Evolutionary conservation across 2,329 filamentous ascomycete genomes (phyloP).

Genomic region (Penicillium digitatum): DNA sequence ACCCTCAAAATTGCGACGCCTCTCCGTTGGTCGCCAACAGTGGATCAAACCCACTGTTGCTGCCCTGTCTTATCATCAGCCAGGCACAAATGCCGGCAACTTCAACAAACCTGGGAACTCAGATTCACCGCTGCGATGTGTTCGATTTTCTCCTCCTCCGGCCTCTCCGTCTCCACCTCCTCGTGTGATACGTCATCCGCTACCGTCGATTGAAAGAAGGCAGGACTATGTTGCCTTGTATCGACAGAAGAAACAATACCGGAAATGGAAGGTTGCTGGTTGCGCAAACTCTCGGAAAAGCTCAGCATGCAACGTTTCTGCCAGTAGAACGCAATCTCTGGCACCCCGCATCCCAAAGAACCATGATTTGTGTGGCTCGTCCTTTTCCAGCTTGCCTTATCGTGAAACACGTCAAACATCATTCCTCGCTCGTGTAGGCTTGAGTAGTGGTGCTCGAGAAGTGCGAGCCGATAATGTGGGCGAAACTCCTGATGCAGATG

Average conservation of each 20-base stretch:
- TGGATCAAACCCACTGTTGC: neutral
- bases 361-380: conserved; percentile 3
- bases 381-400: conserved; percentile 1
- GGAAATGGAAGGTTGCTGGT: conserved; percentile 15
- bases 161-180: neutral
- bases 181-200: neutral
- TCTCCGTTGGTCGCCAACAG: neutral
- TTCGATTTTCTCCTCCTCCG: conserved; percentile 14
- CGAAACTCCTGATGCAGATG: neutral
- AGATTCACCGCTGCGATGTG: conserved; percentile 2
- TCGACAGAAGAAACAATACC: conserved; percentile 15
- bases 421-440: neutral
- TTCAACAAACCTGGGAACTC: neutral
- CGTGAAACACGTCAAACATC: neutral
- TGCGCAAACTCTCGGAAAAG: conserved; percentile 3
- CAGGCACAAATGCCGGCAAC: neutral
- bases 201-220: conserved; percentile 16
- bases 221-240: conserved; percentile 13
- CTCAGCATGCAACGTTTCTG: conserved; percentile 11
- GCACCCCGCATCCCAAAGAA: neutral
- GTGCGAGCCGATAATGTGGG: neutral
- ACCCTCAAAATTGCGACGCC: conserved; percentile 1
- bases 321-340: neutral
- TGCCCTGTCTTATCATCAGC: neutral
- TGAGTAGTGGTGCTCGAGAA: neutral